Base-by-base conservation (phyloP, 2,329 filamentous ascomycete species). In the Hymenoscyphus infarciens region DNA sequence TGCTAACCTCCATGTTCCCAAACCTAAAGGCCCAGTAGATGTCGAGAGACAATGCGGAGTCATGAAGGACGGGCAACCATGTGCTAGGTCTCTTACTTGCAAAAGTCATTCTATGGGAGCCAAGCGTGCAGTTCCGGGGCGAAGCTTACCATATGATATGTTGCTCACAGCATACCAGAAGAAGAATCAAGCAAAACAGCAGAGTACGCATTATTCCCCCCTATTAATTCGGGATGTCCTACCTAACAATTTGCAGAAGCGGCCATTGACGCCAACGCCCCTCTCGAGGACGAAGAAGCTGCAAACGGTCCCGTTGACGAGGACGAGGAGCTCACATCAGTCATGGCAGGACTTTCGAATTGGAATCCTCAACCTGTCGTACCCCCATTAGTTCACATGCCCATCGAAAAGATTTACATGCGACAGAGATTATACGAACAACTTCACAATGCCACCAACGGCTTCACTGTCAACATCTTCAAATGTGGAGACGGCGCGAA, bases 111-210 rank as follows among this genome's bases (percentile, higher is more conserved):
- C 84, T n/a, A 97, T 97, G 93, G 92, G 93, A 11, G 89, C 93
- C 5, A 97, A 97, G 77, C 84, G 93, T 69, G 89, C 90, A 0
- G 93, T 97, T 2, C 89, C 91, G 5, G 93, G 93, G 0, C 83
- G 93, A 65, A 95, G 90, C 54, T 78, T 96, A 64, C 93, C 93
- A 1, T 97, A 97, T 73, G 92, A 97, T 75, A 95, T 96, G 88
- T 80, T 97, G 45, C 82, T 97, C 42, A 87, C 90, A 15, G 88
- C 89, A 7, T 95, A 95, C 72, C 91, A 95, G 76, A 97, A 98
- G 83, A 98, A 97, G 82, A 99, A 99, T 72, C 95, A 98, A 76
- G 95, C 95, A 25, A 96, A 97, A 73, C 91, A 97, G 79, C 95
- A 98, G 77, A 96, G 91, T 93, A 82, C 78, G 88, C 83, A n/a